Conservation (phyloP, 202 grass and related monocot species). For the Schoenoplectus triqueter region DNA sequence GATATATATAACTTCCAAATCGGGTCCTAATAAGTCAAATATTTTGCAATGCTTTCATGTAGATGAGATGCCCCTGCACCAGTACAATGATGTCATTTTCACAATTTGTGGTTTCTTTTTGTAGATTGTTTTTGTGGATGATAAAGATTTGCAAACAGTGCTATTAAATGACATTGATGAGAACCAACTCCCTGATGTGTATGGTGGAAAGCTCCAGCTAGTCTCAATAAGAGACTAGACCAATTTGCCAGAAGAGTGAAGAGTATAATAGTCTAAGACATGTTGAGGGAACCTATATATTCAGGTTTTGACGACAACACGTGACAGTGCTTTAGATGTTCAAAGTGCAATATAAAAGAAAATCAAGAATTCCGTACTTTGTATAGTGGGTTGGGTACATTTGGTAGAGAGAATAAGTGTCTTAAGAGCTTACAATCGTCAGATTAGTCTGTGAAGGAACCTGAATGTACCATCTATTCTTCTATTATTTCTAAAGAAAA, state of each 20-base stretch:
- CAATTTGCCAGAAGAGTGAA: neutral
- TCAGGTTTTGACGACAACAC: neutral
- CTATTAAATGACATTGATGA: slow-evolving; percentile 69
- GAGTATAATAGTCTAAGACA: neutral
- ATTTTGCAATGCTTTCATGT: neutral
- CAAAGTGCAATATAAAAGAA: neutral
- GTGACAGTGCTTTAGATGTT: neutral
- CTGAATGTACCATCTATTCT: neutral
- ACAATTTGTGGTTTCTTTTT: slow-evolving; percentile 19
- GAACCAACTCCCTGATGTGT: slow-evolving; percentile 55
- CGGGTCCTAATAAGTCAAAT: neutral
- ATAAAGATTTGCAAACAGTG: slow-evolving; percentile 58
- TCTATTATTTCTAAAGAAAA: neutral
- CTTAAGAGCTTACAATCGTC: neutral
- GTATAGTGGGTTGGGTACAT: neutral
- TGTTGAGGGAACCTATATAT: slow-evolving; percentile 1
- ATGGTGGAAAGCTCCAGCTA: slow-evolving; percentile 61
- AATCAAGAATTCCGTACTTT: too few species aligned
- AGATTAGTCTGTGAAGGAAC: slow-evolving; percentile 18
- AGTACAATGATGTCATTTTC: slow-evolving; percentile 5
- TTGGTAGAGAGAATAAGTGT: neutral
- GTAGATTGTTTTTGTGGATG: slow-evolving; percentile 71
- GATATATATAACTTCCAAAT: neutral
- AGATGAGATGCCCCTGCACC: neutral
- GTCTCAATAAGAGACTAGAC: neutral